Percentiles rank a stretch among this genome's conserved stretches.
Evolutionary conservation across 352 stramenopile genomes (phyloP).

Genomic region (Globisporangium nunn): DNA sequence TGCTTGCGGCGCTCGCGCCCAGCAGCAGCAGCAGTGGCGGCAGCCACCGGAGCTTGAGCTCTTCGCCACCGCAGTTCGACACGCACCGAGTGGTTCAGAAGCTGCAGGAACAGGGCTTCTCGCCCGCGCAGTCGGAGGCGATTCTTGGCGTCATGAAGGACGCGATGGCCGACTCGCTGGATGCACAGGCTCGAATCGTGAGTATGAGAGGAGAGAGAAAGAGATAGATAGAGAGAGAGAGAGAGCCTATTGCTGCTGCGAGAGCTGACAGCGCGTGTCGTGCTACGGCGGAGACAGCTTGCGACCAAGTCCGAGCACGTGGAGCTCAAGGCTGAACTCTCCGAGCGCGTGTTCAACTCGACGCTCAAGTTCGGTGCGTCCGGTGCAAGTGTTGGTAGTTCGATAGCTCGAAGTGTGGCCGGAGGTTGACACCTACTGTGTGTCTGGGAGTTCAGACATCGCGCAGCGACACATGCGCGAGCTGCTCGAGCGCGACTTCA

Average conservation of each 20-base stretch:
- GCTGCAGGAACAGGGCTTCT: slow-evolving; percentile 72
- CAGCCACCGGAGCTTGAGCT: slow-evolving; percentile 8
- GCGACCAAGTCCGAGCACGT: slow-evolving; percentile 84
- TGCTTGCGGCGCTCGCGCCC: background rate
- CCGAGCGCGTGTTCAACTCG: slow-evolving; percentile 85
- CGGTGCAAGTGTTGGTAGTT: background rate
- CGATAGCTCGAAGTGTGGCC: background rate
- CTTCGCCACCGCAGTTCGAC: slow-evolving; percentile 19
- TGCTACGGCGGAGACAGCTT: slow-evolving; percentile 25
- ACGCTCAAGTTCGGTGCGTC: slow-evolving; percentile 83
- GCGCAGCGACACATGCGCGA: slow-evolving; percentile 85
- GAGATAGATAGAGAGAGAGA: no score
- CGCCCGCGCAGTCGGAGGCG: slow-evolving; percentile 52
- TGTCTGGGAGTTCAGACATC: slow-evolving; percentile 42
- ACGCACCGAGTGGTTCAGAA: slow-evolving; percentile 76
- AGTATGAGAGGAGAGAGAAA: slow-evolving; percentile 9
- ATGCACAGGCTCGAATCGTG: slow-evolving; percentile 63
- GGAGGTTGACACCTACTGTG: no score
- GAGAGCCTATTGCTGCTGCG: background rate
- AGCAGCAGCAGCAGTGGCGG: background rate
- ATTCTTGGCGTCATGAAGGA: slow-evolving; percentile 82
- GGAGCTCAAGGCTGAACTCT: slow-evolving; percentile 80
- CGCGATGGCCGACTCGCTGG: slow-evolving; percentile 71
- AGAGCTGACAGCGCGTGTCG: background rate
- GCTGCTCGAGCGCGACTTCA: slow-evolving; percentile 85